Evolutionary conservation across 306 rosid genomes (phyloP), one percentile per base, ranked within the genome.

Genomic region (Castanea crenata): DNA sequence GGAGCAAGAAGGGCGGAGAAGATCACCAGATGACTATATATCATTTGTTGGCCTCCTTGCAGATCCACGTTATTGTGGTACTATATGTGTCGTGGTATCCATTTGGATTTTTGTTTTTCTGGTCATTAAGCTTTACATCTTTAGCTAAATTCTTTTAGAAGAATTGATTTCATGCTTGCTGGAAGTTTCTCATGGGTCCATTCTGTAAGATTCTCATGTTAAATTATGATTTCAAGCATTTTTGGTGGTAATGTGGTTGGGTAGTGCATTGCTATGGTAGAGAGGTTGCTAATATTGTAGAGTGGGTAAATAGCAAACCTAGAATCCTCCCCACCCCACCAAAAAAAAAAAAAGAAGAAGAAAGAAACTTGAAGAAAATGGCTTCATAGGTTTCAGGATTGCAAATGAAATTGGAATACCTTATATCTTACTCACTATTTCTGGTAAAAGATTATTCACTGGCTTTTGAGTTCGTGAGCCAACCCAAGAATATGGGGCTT

Each of bases 1-100:
- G 91, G 99, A 89, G 85, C 99, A 96, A 90, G 99, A 93, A 87
- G 99, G 98, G 51, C 88, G 84, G 54, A 83, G 79, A 79, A 88
- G 85, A 81, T 75, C 61, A 49, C 80, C 84, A 55, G 89, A 88
- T 83, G 93, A 88, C 80, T 90, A 89, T 79, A 96, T 96, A 84
- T 96, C 99, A 27, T 93, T 96, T 71, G 99, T 96, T 61, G 81
- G 91, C 84, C 98, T 96, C 86, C 97, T 96, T 86, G 99, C 96
- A 73, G 97, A 96, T 86, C 92, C 97, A 86, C 92, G 96, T 68
- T 96, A 89, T 87, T 95, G 96, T 87, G 98, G 99, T 95, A 94
- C 74, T 87, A 80, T 83, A 65, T 76, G 35, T 32, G 86, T 89
- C 74, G 77, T 83, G 90, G 88, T 88, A 87, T 80, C 84, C 79